These are phyloP conservation scores for Letharia columbiana DNA, from an alignment of 495 filamentous ascomycete genomes.

Conservation along the genomic window DNA sequence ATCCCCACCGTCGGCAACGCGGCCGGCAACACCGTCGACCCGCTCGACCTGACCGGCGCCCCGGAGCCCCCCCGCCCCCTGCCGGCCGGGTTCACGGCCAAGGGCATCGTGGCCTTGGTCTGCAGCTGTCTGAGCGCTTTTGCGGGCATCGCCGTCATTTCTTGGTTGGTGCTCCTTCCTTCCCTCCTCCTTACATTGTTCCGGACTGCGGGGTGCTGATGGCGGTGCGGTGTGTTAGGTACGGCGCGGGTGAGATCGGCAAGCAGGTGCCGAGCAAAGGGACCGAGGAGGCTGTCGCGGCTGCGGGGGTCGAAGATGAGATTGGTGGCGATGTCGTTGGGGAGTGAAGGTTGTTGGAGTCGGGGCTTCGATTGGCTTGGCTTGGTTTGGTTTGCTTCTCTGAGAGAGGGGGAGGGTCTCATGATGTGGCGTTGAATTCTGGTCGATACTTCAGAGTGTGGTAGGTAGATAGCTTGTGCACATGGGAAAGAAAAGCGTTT, in stretches of 20 bases:
- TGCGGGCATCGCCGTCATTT: slow-evolving; percentile 61
- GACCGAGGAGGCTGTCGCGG: background rate
- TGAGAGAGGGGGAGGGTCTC: too few relatives aligned
- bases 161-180: slow-evolving; percentile 46
- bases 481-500: too few relatives aligned
- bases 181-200: background rate
- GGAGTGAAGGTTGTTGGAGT: too few relatives aligned
- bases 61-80: slow-evolving; percentile 47
- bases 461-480: too few relatives aligned
- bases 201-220: too few relatives aligned
- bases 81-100: slow-evolving; percentile 62
- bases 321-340: background rate
- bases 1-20: slow-evolving; percentile 61
- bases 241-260: slow-evolving; percentile 20
- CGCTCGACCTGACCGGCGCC: slow-evolving; percentile 56
- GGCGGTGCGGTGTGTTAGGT: background rate
- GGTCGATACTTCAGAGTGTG: too few relatives aligned
- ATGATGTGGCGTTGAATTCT: too few relatives aligned
- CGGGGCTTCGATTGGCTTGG: too few relatives aligned
- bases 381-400: too few relatives aligned
- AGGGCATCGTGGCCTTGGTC: slow-evolving; percentile 62
- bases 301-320: background rate
- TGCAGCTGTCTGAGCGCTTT: slow-evolving; percentile 64
- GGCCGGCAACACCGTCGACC: slow-evolving; percentile 56
- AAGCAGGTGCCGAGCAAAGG: background rate